A percentile compares a stretch with the other conserved stretches of the same genome.
These are phyloP conservation scores for Passiflora organensis DNA, from an alignment of 345 rosid species.

Conservation along the genomic window DNA sequence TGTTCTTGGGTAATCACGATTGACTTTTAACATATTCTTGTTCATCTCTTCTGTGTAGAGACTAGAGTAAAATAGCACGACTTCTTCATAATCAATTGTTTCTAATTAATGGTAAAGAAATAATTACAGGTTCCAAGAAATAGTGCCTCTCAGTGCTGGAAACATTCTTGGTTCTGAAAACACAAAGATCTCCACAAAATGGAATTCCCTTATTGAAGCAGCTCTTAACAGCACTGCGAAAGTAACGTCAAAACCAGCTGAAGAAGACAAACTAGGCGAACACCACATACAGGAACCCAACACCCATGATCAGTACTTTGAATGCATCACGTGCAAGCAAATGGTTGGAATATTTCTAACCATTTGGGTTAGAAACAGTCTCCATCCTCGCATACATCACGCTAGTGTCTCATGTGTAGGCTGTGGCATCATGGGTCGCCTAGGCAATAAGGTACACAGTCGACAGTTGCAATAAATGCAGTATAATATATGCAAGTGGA, in stretches of 20 bases:
- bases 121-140: slow-evolving; percentile 59
- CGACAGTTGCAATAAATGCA: too few species aligned
- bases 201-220: slow-evolving; percentile 63
- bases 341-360: slow-evolving; percentile 75
- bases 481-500: too few species aligned
- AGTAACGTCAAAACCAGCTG: neutral
- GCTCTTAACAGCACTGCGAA: slow-evolving; percentile 41
- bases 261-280: neutral
- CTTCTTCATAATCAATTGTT: too few species aligned
- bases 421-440: slow-evolving; percentile 77
- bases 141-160: slow-evolving; percentile 61
- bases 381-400: slow-evolving; percentile 40
- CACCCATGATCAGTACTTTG: slow-evolving; percentile 13
- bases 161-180: slow-evolving; percentile 61
- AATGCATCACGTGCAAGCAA: slow-evolving; percentile 60
- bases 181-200: slow-evolving; percentile 41
- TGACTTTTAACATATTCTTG: too few species aligned
- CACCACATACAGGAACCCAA: too few species aligned
- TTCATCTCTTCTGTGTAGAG: too few species aligned
- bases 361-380: slow-evolving; percentile 59
- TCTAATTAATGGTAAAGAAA: too few species aligned
- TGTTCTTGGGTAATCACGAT: slow-evolving; percentile 56
- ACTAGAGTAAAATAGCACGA: too few species aligned
- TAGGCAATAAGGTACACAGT: slow-evolving; percentile 64
- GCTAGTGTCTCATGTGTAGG: slow-evolving; percentile 73